A percentile compares a stretch with the other conserved stretches of the same genome.
These are phyloP conservation scores for Macadamia tetraphylla DNA, from an alignment of 164 flowering plant species.

Conservation along the genomic window DNA sequence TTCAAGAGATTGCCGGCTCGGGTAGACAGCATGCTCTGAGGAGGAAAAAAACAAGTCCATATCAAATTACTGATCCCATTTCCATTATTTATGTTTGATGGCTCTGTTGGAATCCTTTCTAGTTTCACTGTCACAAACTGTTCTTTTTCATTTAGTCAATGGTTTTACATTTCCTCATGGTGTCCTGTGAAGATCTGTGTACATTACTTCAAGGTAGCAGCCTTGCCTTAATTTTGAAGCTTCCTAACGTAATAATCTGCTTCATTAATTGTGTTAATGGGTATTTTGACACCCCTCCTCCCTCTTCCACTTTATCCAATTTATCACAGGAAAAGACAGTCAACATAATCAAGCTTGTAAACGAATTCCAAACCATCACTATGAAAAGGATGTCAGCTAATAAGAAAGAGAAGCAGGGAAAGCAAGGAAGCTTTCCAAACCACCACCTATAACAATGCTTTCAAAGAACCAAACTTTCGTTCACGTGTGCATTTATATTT, in stretches of 20 bases:
- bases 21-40: constrained; percentile 49
- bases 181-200: neutral
- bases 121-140: neutral
- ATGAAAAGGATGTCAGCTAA: neutral
- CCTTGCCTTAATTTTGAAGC: neutral
- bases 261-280: neutral
- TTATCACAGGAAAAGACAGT: neutral
- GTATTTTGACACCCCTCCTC: neutral
- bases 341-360: neutral
- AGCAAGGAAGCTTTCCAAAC: neutral
- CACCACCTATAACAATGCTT: no score
- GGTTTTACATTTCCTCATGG: neutral
- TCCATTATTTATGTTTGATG: neutral
- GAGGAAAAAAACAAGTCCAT: neutral
- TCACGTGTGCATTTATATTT: no score
- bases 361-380: neutral
- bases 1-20: constrained; percentile 60
- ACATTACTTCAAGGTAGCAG: neutral
- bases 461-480: no score
- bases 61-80: neutral
- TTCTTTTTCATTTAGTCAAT: neutral
- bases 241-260: neutral
- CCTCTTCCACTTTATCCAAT: neutral
- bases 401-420: neutral
- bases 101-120: neutral